A percentile compares a stretch with the other conserved stretches of the same genome.
phyloP scores from a whole-genome alignment of 1,284 basidiomycete genomes.

The Pascua guehoae region DNA sequence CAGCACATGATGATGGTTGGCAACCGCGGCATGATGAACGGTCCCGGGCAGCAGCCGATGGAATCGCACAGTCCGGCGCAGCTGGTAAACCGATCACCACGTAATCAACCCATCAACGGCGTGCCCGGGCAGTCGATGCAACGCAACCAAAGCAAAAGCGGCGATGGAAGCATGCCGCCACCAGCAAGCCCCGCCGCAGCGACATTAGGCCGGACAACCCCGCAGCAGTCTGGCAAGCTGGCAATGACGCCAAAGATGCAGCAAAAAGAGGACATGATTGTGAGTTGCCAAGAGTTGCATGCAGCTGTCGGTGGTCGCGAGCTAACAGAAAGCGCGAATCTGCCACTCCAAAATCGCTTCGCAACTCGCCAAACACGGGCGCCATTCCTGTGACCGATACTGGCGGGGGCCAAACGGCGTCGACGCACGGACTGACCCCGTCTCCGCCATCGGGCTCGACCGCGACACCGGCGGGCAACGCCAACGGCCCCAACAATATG shows the following conservation, averaged over 20 bases:
- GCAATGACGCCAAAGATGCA: constrained; percentile 19
- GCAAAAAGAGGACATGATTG: constrained; percentile 24
- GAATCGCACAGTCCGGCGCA: constrained; percentile 17
- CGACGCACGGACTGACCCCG: constrained; percentile 26
- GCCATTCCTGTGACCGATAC: constrained; percentile 17
- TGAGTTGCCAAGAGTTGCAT: too few relatives aligned
- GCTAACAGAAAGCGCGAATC: constrained; percentile 24
- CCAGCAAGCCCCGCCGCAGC: constrained; percentile 36
- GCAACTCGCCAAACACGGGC: constrained; percentile 36
- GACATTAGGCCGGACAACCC: constrained; percentile 25
- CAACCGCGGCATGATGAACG: constrained; percentile 15
- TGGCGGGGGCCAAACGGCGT: constrained; percentile 11
- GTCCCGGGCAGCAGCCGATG: constrained; percentile 1
- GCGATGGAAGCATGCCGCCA: constrained; percentile 38
- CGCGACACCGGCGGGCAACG: constrained; percentile 15
- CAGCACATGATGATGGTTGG: constrained; percentile 7
- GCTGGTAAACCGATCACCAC: constrained; percentile 11
- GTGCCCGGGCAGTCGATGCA: constrained; percentile 25
- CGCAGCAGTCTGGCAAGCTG: constrained; percentile 21
- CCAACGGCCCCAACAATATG: neutral
- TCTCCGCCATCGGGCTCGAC: constrained; percentile 30
- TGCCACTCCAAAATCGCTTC: constrained; percentile 40
- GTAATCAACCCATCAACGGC: constrained; percentile 13
- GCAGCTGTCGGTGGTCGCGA: neutral
- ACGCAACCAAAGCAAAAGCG: constrained; percentile 37